These are phyloP conservation scores for Brassica balearica DNA, from an alignment of 441 rosid genomes.

Conservation along the genomic window DNA sequence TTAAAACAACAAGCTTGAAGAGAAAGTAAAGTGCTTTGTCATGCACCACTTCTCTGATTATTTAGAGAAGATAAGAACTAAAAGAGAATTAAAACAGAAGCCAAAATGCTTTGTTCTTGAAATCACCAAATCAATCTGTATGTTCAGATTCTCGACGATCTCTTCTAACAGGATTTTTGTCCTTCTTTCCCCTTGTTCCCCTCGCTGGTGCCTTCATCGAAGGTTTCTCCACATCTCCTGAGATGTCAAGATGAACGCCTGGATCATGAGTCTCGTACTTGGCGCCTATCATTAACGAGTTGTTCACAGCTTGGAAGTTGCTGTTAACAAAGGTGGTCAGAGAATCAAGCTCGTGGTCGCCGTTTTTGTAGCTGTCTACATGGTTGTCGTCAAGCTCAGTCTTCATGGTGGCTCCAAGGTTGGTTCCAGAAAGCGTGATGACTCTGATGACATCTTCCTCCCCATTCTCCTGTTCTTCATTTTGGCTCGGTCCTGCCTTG, in stretches of 20 bases:
- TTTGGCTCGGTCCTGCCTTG: constrained; percentile 57
- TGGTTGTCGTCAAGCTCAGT: constrained; percentile 57
- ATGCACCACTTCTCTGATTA: constrained; percentile 38
- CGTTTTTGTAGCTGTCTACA: constrained; percentile 30
- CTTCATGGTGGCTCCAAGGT: constrained; percentile 79
- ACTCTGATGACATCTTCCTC: constrained; percentile 57
- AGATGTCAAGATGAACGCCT: constrained; percentile 82
- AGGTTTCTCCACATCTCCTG: constrained; percentile 50
- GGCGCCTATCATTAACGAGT: constrained; percentile 83
- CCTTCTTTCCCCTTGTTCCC: constrained; percentile 48
- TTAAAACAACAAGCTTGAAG: constrained; percentile 24
- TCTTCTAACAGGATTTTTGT: constrained; percentile 44
- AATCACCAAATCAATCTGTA: constrained; percentile 42
- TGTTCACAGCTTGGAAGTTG: constrained; percentile 89
- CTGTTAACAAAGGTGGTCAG: constrained; percentile 78
- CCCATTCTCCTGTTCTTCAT: constrained; percentile 42
- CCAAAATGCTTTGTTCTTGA: constrained; percentile 21
- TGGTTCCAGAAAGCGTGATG: constrained; percentile 84
- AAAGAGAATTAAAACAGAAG: constrained; percentile 10
- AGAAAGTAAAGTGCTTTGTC: constrained; percentile 37
- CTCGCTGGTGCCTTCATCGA: constrained; percentile 23
- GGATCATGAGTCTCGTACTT: constrained; percentile 79
- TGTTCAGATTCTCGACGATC: constrained; percentile 44
- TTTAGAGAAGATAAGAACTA: constrained; percentile 19
- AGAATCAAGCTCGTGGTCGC: constrained; percentile 48